phyloP scores from a whole-genome alignment of 139 green algal genomes.

The Desmodesmus armatus region DNA sequence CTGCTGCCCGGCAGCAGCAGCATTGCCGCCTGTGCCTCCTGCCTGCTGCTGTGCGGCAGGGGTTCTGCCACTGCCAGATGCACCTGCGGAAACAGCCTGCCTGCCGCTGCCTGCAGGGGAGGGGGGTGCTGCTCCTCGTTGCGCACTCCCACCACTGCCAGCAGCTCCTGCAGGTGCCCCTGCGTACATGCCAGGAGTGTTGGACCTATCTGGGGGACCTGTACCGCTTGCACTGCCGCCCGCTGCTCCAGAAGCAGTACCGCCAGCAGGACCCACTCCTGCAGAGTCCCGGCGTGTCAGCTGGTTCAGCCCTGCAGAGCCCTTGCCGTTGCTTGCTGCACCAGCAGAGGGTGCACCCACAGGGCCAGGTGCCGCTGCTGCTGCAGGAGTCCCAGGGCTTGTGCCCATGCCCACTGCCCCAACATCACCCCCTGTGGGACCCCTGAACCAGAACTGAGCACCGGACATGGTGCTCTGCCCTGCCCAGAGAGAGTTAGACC shows the following conservation, averaged over 20 bases:
- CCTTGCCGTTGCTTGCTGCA: too few relatives aligned
- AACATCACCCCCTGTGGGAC: neutral
- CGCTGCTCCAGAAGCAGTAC: neutral
- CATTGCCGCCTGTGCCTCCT: neutral
- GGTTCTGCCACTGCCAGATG: neutral
- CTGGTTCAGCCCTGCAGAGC: too few relatives aligned
- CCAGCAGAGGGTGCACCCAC: too few relatives aligned
- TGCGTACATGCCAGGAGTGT: neutral
- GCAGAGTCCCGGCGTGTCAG: too few relatives aligned
- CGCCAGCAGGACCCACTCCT: neutral
- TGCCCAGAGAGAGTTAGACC: too few relatives aligned
- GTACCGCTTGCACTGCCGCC: neutral
- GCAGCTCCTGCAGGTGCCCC: neutral
- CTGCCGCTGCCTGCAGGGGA: too few relatives aligned
- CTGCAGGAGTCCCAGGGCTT: too few relatives aligned
- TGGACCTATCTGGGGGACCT: neutral
- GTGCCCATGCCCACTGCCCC: neutral
- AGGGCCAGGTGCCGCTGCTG: too few relatives aligned
- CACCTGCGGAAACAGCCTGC: too few relatives aligned
- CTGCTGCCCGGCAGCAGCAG: neutral
- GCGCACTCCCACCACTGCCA: neutral
- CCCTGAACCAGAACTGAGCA: slow-evolving; percentile 37
- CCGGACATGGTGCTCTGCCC: slow-evolving; percentile 24
- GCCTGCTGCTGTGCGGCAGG: too few relatives aligned
- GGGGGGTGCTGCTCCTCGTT: too few relatives aligned